These are phyloP conservation scores for Elsinoe perseae DNA, from an alignment of 2,329 filamentous ascomycete genomes.

Conservation along the genomic window DNA sequence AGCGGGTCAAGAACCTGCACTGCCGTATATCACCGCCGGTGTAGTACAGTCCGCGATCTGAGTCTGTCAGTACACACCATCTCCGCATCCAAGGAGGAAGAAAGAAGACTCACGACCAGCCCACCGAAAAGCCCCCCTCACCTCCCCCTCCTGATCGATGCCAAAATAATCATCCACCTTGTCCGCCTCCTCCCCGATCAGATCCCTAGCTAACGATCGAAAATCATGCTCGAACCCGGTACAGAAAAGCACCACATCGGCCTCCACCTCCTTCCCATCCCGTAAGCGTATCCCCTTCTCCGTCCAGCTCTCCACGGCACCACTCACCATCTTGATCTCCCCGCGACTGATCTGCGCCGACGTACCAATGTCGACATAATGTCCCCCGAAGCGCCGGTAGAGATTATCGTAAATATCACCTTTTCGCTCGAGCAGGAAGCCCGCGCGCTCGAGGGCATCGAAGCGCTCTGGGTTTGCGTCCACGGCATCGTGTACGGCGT, in stretches of 20 bases:
- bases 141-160: slow-evolving; percentile 41
- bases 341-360: slow-evolving; percentile 37
- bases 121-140: slow-evolving; percentile 37
- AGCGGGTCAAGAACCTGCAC: slow-evolving; percentile 42
- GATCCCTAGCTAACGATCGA: slow-evolving; percentile 31
- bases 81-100: background rate
- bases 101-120: slow-evolving; percentile 30
- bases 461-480: slow-evolving; percentile 32
- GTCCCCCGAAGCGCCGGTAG: slow-evolving; percentile 38
- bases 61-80: slow-evolving; percentile 21
- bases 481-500: slow-evolving; percentile 24
- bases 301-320: slow-evolving; percentile 32
- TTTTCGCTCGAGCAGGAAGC: slow-evolving; percentile 37
- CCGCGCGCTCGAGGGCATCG: slow-evolving; percentile 35
- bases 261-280: slow-evolving; percentile 37
- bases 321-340: slow-evolving; percentile 40
- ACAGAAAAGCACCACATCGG: slow-evolving; percentile 41
- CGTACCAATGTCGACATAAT: slow-evolving; percentile 43
- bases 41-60: slow-evolving; percentile 38
- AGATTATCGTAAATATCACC: slow-evolving; percentile 34
- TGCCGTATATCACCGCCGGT: slow-evolving; percentile 38
- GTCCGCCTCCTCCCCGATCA: slow-evolving; percentile 37
- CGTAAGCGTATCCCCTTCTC: slow-evolving; percentile 36
- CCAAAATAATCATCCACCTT: slow-evolving; percentile 40
- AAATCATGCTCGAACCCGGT: slow-evolving; percentile 42